Conservation (phyloP, 495 filamentous ascomycete species). For the Hyaloscypha hepaticicola region DNA sequence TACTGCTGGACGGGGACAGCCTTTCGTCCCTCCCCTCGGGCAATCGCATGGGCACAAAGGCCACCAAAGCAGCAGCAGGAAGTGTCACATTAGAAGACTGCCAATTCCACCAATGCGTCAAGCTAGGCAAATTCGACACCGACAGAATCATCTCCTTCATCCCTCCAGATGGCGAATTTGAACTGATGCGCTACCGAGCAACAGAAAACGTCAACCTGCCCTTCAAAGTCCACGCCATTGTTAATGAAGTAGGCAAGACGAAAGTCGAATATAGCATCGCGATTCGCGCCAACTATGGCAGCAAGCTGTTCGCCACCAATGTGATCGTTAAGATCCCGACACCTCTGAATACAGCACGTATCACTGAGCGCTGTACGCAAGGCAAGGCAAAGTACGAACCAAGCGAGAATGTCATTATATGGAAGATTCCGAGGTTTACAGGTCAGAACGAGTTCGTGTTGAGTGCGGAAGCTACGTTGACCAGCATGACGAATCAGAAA, state of each 20-base stretch:
- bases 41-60: constrained; percentile 72
- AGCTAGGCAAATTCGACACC: constrained; percentile 93
- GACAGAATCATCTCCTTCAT: constrained; percentile 98
- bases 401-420: constrained; percentile 95
- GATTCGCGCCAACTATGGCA: constrained; percentile 93
- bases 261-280: constrained; percentile 99
- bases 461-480: constrained; percentile 88
- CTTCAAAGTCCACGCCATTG: constrained; percentile 98
- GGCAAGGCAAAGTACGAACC: constrained; percentile 99
- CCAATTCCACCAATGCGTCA: constrained; percentile 99
- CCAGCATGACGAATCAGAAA: constrained; percentile 97
- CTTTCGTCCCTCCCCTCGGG: constrained; percentile 64
- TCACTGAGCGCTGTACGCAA: constrained; percentile 89
- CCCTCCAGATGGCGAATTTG: constrained; percentile 97
- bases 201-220: constrained; percentile 99
- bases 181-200: constrained; percentile 99
- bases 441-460: constrained; percentile 94
- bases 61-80: constrained; percentile 91
- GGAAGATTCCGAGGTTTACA: constrained; percentile 97
- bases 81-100: constrained; percentile 97
- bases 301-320: constrained; percentile 96
- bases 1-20: constrained; percentile 81
- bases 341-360: constrained; percentile 92
- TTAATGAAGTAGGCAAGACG: constrained; percentile 94
- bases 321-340: constrained; percentile 96